These are phyloP conservation scores for Scedosporium aurantiacum DNA, from an alignment of 2,329 filamentous ascomycete genomes.

Conservation along the genomic window DNA sequence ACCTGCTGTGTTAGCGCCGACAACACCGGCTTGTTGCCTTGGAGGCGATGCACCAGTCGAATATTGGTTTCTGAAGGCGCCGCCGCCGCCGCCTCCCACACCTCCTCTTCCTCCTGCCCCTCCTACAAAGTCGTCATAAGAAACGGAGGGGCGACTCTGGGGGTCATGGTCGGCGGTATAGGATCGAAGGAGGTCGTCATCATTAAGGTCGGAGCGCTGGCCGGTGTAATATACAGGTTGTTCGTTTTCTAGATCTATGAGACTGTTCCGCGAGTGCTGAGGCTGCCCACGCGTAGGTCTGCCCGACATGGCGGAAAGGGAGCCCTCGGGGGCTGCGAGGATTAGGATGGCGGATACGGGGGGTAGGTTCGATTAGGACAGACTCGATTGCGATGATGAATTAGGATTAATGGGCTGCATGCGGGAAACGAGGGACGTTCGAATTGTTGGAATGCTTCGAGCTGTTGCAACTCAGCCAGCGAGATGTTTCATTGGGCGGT, in stretches of 20 bases:
- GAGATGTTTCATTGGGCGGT: background rate
- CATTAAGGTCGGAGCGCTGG: conserved; percentile 66
- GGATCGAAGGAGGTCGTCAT: conserved; percentile 67
- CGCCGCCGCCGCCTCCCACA: conserved; percentile 14
- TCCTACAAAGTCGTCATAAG: conserved; percentile 92
- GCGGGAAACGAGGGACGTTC: background rate
- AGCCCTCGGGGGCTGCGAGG: conserved; percentile 15
- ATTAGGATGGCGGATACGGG: background rate
- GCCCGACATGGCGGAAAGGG: conserved; percentile 47
- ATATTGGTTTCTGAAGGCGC: conserved; percentile 2
- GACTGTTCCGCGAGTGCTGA: conserved; percentile 36
- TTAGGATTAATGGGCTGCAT: background rate
- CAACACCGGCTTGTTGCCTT: conserved; percentile 3
- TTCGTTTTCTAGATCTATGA: conserved; percentile 65
- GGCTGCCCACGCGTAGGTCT: conserved; percentile 38
- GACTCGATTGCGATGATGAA: conserved; percentile 5
- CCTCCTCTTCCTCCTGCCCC: conserved; percentile 33
- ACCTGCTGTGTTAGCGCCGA: conserved; percentile 14
- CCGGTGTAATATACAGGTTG: conserved; percentile 64
- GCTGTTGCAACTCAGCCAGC: background rate
- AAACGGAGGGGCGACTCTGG: conserved; percentile 68
- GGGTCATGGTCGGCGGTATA: conserved; percentile 61
- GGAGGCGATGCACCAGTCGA: conserved; percentile 3
- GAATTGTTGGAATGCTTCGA: background rate
- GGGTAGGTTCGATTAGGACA: background rate